Conservation (phyloP, 139 green algal genomes). For the Chlorella sp. region DNA sequence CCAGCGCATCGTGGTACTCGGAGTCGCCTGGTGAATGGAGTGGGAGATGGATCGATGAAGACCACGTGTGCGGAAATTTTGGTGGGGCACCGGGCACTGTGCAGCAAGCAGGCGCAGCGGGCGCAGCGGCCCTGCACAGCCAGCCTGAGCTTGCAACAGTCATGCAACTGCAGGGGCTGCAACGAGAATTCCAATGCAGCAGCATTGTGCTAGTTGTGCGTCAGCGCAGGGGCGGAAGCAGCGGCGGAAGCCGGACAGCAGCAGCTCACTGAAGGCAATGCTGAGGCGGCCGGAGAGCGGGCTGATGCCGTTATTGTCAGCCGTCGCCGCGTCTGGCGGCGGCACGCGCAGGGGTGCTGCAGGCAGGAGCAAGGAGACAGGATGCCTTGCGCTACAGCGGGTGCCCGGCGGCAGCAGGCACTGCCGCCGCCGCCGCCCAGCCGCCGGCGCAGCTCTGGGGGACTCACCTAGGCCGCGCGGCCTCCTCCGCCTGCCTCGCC, state of each 20-base stretch:
- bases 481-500: no score
- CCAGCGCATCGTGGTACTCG: constrained; percentile 25
- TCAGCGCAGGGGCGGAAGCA: not conserved
- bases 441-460: not conserved
- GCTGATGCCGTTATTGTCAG: not conserved
- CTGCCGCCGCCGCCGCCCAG: not conserved
- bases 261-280: constrained; percentile 14
- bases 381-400: not conserved
- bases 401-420: not conserved
- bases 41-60: not conserved
- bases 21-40: not conserved
- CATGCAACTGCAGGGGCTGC: no score
- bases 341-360: constrained; percentile 1
- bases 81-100: no score
- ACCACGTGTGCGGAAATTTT: not conserved
- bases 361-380: not conserved
- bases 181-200: no score
- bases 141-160: no score
- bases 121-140: no score
- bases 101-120: no score
- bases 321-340: not conserved
- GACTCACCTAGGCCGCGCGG: no score
- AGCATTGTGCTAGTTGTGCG: no score
- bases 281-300: constrained; percentile 3
- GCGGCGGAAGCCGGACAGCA: not conserved